Evolutionary conservation across 352 stramenopile species (phyloP), one percentile per base, ranked within the genome.

Genomic region (Globisporangium irregulare): DNA sequence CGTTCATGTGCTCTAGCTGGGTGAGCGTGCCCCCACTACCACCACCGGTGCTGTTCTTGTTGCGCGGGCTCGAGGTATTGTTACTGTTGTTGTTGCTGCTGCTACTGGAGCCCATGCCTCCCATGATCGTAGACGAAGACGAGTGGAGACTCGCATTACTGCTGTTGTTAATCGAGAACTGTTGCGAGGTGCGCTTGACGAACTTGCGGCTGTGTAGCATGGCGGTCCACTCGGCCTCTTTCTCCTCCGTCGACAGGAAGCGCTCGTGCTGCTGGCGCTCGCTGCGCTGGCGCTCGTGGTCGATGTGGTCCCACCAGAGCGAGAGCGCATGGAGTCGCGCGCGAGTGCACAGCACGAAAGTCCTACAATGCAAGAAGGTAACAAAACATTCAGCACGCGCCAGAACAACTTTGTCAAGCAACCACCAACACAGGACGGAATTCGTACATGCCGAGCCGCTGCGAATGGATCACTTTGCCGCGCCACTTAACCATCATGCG

Each of bases 401-500:
- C 27, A 9, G 3, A 34, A 34, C 51, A 57, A 57, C 38, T 20
- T 7, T n/a, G 51, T n/a, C 24, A 36, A 29, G 18, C n/a, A 20
- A 61, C n/a, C 14, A 34, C 14, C 5, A 24, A 20, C 8, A 58
- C 12, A 2, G 29, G 29, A 32, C 29, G 29, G 61, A 64, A 61
- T 34, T 24, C 67, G 29, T 67, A 84, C 70, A 72, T 74, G 51
- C 82, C 74, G 32, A 82, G 59, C 3, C 79, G 81, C 69, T 94
- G 83, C 34, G 81, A 87, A 34, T 71, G 70, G 53, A 94, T 91
- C 54, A 94, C 82, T 62, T 92, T 92, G 65, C 60, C 58, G 24
- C 86, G 81, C 86, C 86, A 94, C 55, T 79, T 79, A 50, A 84
- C 29, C 86, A 94, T 92, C 72, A 92, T 80, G 29, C 80, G 74